Base-by-base conservation (phyloP, 352 stramenopile species). In the Phytophthora megakarya region DNA sequence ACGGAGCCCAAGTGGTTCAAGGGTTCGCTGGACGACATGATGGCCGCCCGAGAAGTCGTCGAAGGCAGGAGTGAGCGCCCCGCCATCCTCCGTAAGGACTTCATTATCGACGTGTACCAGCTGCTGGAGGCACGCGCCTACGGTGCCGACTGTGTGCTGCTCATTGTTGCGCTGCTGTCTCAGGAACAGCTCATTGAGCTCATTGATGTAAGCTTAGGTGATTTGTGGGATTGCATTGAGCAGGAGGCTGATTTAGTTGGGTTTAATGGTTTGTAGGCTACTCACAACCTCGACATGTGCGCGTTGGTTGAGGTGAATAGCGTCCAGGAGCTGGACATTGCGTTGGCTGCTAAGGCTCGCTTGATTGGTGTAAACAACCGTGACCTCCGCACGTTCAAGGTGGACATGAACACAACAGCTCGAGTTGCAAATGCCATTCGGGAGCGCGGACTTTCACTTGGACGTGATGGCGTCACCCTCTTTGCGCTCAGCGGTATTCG, bases 331-430 rank as follows among this genome's bases (percentile, higher is more conserved):
- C 88, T 99, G 19, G 83, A 98, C 63, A 86, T 98, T 13, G 97
- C 97, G 6, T 67, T 99, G 3, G 48, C 88, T 13, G 91, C 91
- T 6, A 92, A 93, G 39, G 95, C 97, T 2, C 89, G 78, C 23
- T 88, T 99, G 5, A 98, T 99, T 71, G 97, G 97, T 21, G 96
- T 99, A 9, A 99, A 99, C 75, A 99, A 99, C 86, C 92, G 97
- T 38, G 98, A 99, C 73, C 76, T 99, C 33, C 97, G 98, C 67
- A 99, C 96, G 22, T 99, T 99, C 70, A 95, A 99, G 76, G 85
- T 99, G 52, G 97, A 99, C 72, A 81, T 99, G 67, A 83, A 90
- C 64, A 98, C 92, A 26, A 99, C 97, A 0, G 88, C 97, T 33
- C 87, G 92, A 47, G 85, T 98, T 32, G 89, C 94, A 12, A 76